phyloP scores from a whole-genome alignment of 2,329 filamentous ascomycete genomes.

The Teratosphaeria epicoccoides region DNA sequence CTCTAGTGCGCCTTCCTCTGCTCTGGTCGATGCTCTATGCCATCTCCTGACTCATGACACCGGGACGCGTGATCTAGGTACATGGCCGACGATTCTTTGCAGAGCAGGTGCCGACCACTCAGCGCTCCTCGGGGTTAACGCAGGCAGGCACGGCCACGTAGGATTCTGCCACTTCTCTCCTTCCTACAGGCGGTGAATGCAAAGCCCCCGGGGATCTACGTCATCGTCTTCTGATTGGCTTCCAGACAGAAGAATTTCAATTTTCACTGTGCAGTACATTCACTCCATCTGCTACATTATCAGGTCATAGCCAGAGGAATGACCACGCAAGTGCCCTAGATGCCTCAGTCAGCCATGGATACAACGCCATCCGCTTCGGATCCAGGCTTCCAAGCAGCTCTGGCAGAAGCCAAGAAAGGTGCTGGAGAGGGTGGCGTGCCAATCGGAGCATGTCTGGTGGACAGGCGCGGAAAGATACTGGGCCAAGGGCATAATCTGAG shows the following conservation, averaged over 20 bases:
- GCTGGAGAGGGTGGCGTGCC: constrained; percentile 49
- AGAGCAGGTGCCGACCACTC: background rate
- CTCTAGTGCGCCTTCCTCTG: background rate
- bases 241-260: background rate
- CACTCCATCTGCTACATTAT: background rate
- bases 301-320: constrained; percentile 20
- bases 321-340: background rate
- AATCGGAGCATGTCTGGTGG: constrained; percentile 52
- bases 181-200: background rate
- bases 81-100: no score
- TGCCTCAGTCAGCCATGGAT: background rate
- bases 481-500: constrained; percentile 66
- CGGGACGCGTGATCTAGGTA: no score
- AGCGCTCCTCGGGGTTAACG: background rate
- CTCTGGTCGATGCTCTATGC: background rate
- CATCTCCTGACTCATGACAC: no score
- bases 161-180: background rate
- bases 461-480: constrained; percentile 57
- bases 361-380: constrained; percentile 18
- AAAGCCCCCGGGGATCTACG: background rate
- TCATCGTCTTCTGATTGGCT: background rate
- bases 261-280: background rate
- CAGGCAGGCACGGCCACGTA: background rate
- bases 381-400: constrained; percentile 45
- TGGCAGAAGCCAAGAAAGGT: constrained; percentile 47